These are phyloP conservation scores for Amylocystis lapponica DNA, from an alignment of 768 basidiomycete species.

Conservation along the genomic window DNA sequence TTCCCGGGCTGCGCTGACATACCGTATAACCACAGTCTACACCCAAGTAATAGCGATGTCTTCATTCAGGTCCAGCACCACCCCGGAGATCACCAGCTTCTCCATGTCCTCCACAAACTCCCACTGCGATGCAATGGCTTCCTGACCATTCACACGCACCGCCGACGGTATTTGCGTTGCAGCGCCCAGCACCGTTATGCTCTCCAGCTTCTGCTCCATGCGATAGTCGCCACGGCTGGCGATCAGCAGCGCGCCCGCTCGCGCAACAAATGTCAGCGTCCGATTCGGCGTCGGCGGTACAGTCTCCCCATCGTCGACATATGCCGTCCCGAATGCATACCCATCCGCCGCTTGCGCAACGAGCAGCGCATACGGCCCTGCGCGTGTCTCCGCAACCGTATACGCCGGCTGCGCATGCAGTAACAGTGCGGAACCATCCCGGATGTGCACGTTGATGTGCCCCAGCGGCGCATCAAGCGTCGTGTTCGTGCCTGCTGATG, in stretches of 20 bases:
- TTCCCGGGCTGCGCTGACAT: too few relatives aligned
- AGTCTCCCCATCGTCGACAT: slow-evolving; percentile 67
- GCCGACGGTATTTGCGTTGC: slow-evolving; percentile 28
- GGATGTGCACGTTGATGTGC: slow-evolving; percentile 72
- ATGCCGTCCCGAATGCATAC: slow-evolving; percentile 51
- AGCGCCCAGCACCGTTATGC: slow-evolving; percentile 54
- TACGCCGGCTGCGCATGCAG: slow-evolving; percentile 59
- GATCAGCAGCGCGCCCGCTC: slow-evolving; percentile 32
- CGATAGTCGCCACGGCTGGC: slow-evolving; percentile 33
- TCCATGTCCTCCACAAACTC: slow-evolving; percentile 33
- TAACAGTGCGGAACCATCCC: slow-evolving; percentile 62
- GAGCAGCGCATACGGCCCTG: slow-evolving; percentile 57
- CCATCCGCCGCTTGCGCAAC: slow-evolving; percentile 46
- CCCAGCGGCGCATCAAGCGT: slow-evolving; percentile 63
- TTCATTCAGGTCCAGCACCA: slow-evolving; percentile 40
- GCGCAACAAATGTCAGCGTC: slow-evolving; percentile 40
- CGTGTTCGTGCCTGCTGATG: slow-evolving; percentile 33
- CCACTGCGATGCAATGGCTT: slow-evolving; percentile 41
- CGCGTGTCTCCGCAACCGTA: slow-evolving; percentile 60
- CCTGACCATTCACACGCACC: slow-evolving; percentile 43
- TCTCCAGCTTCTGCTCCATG: slow-evolving; percentile 42
- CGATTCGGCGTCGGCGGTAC: slow-evolving; percentile 51
- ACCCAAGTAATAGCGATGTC: slow-evolving; percentile 31
- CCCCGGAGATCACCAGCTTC: slow-evolving; percentile 34
- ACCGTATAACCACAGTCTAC: too few relatives aligned